These are phyloP conservation scores for Prunella vulgaris DNA, from an alignment of 257 asterid genomes.

Conservation along the genomic window DNA sequence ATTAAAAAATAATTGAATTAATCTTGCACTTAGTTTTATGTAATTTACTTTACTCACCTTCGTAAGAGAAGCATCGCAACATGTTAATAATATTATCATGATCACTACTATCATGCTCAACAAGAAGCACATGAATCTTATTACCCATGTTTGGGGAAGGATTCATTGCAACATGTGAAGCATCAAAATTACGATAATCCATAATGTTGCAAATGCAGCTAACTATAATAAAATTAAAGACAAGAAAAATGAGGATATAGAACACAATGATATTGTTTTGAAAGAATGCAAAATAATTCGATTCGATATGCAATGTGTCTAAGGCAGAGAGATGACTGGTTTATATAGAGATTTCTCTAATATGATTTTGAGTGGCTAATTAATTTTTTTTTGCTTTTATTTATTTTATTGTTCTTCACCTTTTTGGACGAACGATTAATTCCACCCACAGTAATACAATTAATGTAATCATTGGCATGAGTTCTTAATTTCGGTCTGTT, in stretches of 20 bases:
- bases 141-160: background rate
- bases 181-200: background rate
- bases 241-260: no score
- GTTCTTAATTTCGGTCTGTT: background rate
- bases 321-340: background rate
- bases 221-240: no score
- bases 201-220: background rate
- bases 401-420: background rate
- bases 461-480: background rate
- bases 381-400: background rate
- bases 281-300: background rate
- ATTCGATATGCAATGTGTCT: background rate
- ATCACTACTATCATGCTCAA: slow-evolving; percentile 16
- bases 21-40: background rate
- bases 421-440: slow-evolving; percentile 8
- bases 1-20: no score
- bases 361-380: background rate
- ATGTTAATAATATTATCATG: slow-evolving; percentile 10
- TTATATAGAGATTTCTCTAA: slow-evolving; percentile 13
- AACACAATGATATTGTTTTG: background rate
- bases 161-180: background rate
- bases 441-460: background rate
- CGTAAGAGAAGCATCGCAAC: slow-evolving; percentile 18
- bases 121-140: slow-evolving; percentile 20
- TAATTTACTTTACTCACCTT: slow-evolving; percentile 17